phyloP scores from a whole-genome alignment of 139 green algal genomes.

The Micractinium sp. region DNA sequence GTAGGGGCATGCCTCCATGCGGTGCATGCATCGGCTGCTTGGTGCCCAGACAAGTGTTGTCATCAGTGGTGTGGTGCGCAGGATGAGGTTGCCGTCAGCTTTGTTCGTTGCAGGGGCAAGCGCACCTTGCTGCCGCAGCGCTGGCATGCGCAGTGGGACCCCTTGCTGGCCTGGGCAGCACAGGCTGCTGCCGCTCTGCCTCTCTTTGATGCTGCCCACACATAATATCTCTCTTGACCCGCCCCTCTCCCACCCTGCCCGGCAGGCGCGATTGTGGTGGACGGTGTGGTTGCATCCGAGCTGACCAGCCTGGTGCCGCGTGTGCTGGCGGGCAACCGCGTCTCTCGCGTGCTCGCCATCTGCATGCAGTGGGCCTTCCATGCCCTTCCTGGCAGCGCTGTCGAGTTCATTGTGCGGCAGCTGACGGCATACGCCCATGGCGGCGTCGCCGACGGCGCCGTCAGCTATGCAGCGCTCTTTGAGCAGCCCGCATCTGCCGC shows the following conservation, averaged over 20 bases:
- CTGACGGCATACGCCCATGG: not conserved
- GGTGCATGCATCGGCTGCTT: not conserved
- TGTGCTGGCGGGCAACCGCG: not conserved
- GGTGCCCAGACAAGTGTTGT: not conserved
- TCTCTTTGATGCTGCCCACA: not conserved
- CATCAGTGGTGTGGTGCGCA: not conserved
- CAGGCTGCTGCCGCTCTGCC: not conserved
- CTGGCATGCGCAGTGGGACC: not conserved
- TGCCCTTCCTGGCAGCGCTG: not conserved
- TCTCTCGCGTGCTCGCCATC: not conserved
- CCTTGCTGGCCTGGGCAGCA: no score
- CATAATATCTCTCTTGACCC: not conserved
- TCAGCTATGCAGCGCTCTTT: not conserved
- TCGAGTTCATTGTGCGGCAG: not conserved
- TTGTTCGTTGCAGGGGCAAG: no score
- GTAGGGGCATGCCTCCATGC: not conserved
- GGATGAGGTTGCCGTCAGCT: no score
- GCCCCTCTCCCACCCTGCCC: not conserved
- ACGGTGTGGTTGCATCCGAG: slow-evolving; percentile 7
- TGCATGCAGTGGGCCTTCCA: not conserved
- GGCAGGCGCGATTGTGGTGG: slow-evolving; percentile 15
- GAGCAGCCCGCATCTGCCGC: not conserved
- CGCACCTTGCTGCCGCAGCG: no score
- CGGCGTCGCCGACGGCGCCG: not conserved
- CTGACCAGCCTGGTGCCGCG: slow-evolving; percentile 19